These are phyloP conservation scores for Ballota nigra DNA, from an alignment of 257 asterid species.

Conservation along the genomic window DNA sequence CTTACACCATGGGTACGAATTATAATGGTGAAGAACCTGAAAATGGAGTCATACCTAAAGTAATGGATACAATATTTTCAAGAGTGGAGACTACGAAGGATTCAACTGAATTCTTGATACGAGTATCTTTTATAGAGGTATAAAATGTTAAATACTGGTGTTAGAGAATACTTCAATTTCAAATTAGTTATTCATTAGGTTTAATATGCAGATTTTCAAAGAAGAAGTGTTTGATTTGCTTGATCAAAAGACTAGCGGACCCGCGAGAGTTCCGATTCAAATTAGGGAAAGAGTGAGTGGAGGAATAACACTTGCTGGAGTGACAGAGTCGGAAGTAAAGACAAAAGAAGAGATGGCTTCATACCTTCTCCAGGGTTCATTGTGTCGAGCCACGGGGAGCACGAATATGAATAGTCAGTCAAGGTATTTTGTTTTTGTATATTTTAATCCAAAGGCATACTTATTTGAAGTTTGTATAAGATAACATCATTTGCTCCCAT, in stretches of 20 bases:
- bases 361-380: slow-evolving; percentile 72
- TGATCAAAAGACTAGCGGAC: slow-evolving; percentile 55
- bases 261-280: slow-evolving; percentile 85
- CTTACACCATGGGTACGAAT: slow-evolving; percentile 97
- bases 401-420: slow-evolving; percentile 98
- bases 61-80: slow-evolving; percentile 79
- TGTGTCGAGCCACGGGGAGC: slow-evolving; percentile 95
- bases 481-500: neutral
- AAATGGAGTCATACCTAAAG: slow-evolving; percentile 79
- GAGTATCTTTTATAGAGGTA: slow-evolving; percentile 98
- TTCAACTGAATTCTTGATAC: slow-evolving; percentile 64
- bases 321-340: slow-evolving; percentile 88
- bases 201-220: slow-evolving; percentile 71
- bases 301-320: slow-evolving; percentile 93
- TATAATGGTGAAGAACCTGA: slow-evolving; percentile 82
- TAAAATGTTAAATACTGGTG: neutral
- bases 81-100: slow-evolving; percentile 59
- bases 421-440: slow-evolving; percentile 43
- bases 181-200: neutral
- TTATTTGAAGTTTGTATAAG: neutral
- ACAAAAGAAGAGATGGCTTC: slow-evolving; percentile 93
- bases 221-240: slow-evolving; percentile 94
- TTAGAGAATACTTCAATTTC: neutral
- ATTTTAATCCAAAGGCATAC: neutral
- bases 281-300: slow-evolving; percentile 86